A percentile compares a stretch with the other conserved stretches of the same genome.
phyloP scores from a whole-genome alignment of 2,329 filamentous ascomycete species.

The Plenodomus lindquistii region DNA sequence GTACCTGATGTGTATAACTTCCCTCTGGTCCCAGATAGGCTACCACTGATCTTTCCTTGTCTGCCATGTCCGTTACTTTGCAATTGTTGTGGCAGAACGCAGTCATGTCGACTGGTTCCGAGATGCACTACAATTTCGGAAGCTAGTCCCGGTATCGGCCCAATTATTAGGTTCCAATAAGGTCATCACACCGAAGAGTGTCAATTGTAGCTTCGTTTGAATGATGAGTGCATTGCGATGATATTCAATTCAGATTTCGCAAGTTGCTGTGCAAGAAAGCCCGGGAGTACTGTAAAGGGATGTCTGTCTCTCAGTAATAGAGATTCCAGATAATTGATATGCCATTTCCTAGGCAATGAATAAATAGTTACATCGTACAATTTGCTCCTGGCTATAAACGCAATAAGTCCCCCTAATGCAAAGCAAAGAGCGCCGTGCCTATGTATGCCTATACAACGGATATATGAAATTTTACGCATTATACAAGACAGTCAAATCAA shows the following conservation, averaged over 20 bases:
- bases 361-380: not conserved
- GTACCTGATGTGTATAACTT: conserved; percentile 72
- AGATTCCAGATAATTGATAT: too few species aligned
- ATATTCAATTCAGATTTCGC: too few species aligned
- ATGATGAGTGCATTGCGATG: too few species aligned
- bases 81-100: not conserved
- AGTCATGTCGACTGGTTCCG: too few species aligned
- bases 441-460: not conserved
- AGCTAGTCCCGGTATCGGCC: not conserved
- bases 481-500: not conserved
- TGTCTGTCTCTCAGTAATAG: too few species aligned
- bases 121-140: not conserved
- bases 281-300: too few species aligned
- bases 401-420: conserved; percentile 1
- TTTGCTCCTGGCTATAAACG: not conserved
- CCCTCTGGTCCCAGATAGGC: conserved; percentile 67
- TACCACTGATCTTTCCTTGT: conserved; percentile 37
- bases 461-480: not conserved
- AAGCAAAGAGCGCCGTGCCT: not conserved
- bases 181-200: not conserved
- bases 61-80: conserved; percentile 10
- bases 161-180: not conserved
- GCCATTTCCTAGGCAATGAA: too few species aligned
- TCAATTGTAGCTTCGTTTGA: too few species aligned
- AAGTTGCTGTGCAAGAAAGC: too few species aligned